phyloP scores from a whole-genome alignment of 2,329 filamentous ascomycete genomes.

The Dactylonectria macrodidyma region DNA sequence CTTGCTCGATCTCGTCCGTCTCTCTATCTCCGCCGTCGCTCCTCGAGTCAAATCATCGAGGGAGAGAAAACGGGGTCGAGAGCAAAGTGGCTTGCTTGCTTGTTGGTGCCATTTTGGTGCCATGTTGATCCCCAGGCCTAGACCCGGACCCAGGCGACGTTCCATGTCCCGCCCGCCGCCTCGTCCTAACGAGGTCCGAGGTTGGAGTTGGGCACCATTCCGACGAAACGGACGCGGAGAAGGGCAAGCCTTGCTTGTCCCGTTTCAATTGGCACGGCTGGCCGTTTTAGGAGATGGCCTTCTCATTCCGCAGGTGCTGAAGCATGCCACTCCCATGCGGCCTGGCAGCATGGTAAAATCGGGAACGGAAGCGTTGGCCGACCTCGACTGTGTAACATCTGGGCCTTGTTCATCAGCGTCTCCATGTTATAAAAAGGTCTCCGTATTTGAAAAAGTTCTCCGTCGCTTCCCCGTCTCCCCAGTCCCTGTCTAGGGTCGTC shows the following conservation, averaged over 20 bases:
- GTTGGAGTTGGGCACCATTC: slow-evolving; percentile 14
- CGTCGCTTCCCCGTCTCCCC: slow-evolving; percentile 17
- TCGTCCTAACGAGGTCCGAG: slow-evolving; percentile 8
- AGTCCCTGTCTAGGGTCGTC: slow-evolving; percentile 29
- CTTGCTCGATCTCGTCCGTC: slow-evolving; percentile 6
- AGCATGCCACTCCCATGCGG: slow-evolving; percentile 26
- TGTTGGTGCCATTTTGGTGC: slow-evolving; percentile 3
- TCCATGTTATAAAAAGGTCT: slow-evolving; percentile 7
- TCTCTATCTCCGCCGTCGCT: slow-evolving; percentile 7
- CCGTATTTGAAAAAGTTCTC: slow-evolving; percentile 18
- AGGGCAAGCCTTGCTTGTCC: slow-evolving; percentile 16
- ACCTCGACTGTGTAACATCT: neutral
- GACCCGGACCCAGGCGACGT: slow-evolving; percentile 17
- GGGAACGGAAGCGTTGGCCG: neutral
- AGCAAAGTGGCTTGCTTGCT: slow-evolving; percentile 26
- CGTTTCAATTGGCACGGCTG: slow-evolving; percentile 4
- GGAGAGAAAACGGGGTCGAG: slow-evolving; percentile 1
- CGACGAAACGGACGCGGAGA: slow-evolving; percentile 18
- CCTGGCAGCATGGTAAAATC: slow-evolving; percentile 8
- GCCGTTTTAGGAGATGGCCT: slow-evolving; percentile 7
- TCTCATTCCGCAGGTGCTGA: slow-evolving; percentile 9
- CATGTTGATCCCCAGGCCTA: slow-evolving; percentile 23
- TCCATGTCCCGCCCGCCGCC: slow-evolving; percentile 10
- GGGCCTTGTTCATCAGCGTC: neutral
- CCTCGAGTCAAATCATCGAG: slow-evolving; percentile 2